Evolutionary conservation across 768 basidiomycete species (phyloP).

Genomic region (Leccinum aurantiacum): DNA sequence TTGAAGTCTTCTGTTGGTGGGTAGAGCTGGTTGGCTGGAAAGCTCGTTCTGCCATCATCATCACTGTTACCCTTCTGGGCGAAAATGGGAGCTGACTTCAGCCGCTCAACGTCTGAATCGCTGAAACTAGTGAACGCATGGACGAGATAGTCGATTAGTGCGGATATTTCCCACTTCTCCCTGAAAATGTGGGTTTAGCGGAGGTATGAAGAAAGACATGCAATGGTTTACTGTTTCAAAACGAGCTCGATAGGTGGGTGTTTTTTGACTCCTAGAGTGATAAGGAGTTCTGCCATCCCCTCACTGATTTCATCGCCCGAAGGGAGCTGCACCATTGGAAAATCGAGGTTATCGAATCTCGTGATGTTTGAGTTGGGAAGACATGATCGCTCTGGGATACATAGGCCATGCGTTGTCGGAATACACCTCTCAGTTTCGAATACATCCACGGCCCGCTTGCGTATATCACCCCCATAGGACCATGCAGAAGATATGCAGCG

Average conservation of each 20-base stretch:
- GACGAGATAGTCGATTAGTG: constrained; percentile 6
- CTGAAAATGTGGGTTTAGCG: neutral
- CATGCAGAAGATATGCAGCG: constrained; percentile 50
- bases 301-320: neutral
- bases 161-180: neutral
- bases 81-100: constrained; percentile 39
- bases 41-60: constrained; percentile 43
- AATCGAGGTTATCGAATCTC: neutral
- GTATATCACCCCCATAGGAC: neutral
- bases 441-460: neutral
- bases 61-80: constrained; percentile 33
- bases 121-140: neutral
- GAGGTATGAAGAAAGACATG: neutral
- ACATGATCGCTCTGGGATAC: neutral
- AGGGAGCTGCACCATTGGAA: neutral
- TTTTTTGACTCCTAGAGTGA: neutral
- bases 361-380: neutral
- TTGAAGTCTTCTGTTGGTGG: constrained; percentile 74
- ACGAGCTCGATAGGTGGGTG: neutral
- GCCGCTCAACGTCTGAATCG: neutral
- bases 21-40: constrained; percentile 70
- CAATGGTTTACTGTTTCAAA: neutral
- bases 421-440: neutral
- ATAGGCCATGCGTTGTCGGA: neutral
- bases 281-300: neutral